Evolutionary conservation across 345 rosid species (phyloP), one percentile per base, ranked within the genome.

Genomic region (Bruguiera parviflora): DNA sequence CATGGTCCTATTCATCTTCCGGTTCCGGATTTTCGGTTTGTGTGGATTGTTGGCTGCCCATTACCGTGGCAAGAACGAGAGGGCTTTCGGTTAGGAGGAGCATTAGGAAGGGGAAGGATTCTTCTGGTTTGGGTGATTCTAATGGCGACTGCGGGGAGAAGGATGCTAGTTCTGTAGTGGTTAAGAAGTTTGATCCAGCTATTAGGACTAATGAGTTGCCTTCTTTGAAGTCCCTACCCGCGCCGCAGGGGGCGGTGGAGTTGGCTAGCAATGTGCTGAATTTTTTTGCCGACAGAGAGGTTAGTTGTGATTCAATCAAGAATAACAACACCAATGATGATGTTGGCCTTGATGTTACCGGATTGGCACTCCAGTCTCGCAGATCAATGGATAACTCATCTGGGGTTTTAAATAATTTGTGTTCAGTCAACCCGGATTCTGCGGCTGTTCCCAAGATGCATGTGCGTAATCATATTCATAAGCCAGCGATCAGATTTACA

Each of bases 11-110:
- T 80, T 69, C 80, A 32, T 65, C 72, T 63, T 39, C 28, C 33
- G 4, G 61, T 22, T 58, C 65, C 32, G 76, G 78, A 0, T 88
- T 77, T 62, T 71, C 76, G 1, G 66, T 80, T 66, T 88, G 92
- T 66, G 66, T 84, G 8, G 92, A 86, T 72, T 88, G 88, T 75
- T 88, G 92, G 92, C 53, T 88, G 25, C 92, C 92, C 1, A 65
- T 67, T 68, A 72, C 78, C 4, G 43, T 85, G 67, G 71, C 72
- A 20, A 64, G 22, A 2, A 71, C 32, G 61, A 67, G 78, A 51
- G 74, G 58, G 22, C 25, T 19, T 7, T 25, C 15, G n/a, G 52
- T 24, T 25, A 19, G 63, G 47, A 25, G 32, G 22, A 25, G 46
- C 46, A 39, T 6, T 29, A 37, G 31, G 29, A 72, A 64, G 65